Evolutionary conservation across 805 yeast genomes (phyloP), one percentile per base, ranked within the genome.

Genomic region (Wickerhamomyces mucosus): DNA sequence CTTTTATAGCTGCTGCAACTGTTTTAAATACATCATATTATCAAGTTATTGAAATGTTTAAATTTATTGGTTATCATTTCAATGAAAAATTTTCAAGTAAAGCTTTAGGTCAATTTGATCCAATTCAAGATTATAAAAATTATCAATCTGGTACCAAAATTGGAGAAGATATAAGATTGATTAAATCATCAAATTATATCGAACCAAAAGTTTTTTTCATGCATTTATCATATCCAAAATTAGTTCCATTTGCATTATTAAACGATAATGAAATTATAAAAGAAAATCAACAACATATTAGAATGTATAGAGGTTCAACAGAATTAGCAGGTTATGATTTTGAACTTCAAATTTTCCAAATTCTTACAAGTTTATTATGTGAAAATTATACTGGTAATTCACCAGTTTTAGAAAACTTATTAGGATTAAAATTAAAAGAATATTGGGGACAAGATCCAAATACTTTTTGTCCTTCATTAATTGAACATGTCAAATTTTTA

Each of bases 201-300:
- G 30, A 27, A 18, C 45, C 55, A 16, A 29, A 25, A 1, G 40
- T 58, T 15, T 38, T 64, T 27, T 74, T 75, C 46, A 65, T 73
- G 69, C 82, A 74, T 50, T 53, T 74, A 38, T 69, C 77, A 13
- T 72, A 75, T 45, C 82, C 82, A 12, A 75, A 69, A 39, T 55
- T 61, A 16, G 48, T 48, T 21, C 63, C 67, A 15, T 50, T 48
- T 24, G 43, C 48, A 1, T 32, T 53, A 16, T 29, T 51, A 16
- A 24, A 45, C 15, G 51, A 51, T 24, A n/a, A 45, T 6, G 56
- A 52, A 32, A 50, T 49, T 26, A 38, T 43, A 24, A 43, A 41
- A 24, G 29, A 27, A 15, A 40, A 35, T 16, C 48, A 42, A 6
- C 23, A 39, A 11, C 63, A 61, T 32, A 36, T 54, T 7, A 46